Evolutionary conservation across 2,329 filamentous ascomycete genomes (phyloP).

Genomic region (Fusarium kyushuense): DNA sequence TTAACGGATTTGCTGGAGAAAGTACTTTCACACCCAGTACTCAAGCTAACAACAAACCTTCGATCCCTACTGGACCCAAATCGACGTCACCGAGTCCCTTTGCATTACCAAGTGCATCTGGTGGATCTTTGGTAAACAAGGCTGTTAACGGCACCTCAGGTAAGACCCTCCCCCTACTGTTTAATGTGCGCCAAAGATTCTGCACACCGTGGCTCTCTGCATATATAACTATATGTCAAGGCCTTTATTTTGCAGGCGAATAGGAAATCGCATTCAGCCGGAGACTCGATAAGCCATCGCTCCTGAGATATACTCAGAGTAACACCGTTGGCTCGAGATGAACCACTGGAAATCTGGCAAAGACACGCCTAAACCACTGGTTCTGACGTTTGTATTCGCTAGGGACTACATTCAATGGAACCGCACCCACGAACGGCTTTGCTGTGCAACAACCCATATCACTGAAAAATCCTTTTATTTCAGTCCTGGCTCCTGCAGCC

Average conservation of each 20-base stretch:
- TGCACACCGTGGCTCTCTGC: conserved; percentile 36
- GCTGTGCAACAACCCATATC: conserved; percentile 33
- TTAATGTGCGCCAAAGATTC: conserved; percentile 46
- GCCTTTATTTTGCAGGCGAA: conserved; percentile 38
- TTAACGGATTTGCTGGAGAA: conserved; percentile 40
- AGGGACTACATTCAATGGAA: conserved; percentile 46
- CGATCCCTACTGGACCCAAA: conserved; percentile 16
- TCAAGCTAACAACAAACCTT: conserved; percentile 12
- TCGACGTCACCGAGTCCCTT: conserved; percentile 26
- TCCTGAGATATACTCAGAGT: conserved; percentile 32
- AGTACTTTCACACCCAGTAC: conserved; percentile 49
- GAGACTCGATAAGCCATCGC: conserved; percentile 45
- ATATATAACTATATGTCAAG: conserved; percentile 19
- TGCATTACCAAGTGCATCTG: conserved; percentile 21
- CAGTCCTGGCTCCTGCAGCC: conserved; percentile 9
- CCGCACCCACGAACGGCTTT: conserved; percentile 23
- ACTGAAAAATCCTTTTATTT: conserved; percentile 44
- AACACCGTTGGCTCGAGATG: conserved; percentile 43
- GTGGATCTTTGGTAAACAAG: conserved; percentile 15
- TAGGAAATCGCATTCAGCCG: conserved; percentile 44
- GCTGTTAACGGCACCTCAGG: conserved; percentile 38
- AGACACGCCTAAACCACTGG: conserved; percentile 45
- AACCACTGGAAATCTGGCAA: conserved; percentile 49
- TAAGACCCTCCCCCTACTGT: conserved; percentile 39
- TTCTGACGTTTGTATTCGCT: conserved; percentile 49